Conservation (phyloP, 495 filamentous ascomycete species). For the Hyaloscypha bicolor region DNA sequence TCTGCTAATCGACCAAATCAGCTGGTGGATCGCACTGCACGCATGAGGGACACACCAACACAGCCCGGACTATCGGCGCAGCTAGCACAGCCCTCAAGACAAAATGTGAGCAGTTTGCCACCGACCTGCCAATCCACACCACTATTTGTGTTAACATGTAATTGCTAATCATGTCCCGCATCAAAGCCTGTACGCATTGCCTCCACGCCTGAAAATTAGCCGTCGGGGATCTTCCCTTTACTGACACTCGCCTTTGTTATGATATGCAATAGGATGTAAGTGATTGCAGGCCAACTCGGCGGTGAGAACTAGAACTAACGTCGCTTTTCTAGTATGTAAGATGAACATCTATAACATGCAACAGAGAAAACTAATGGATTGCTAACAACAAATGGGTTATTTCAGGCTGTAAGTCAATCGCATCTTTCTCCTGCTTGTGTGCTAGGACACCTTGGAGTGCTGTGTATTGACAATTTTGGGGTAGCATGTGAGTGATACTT, state of each 20-base stretch:
- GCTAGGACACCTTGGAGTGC: too few relatives aligned
- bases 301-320: too few relatives aligned
- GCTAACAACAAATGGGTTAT: too few relatives aligned
- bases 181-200: too few relatives aligned
- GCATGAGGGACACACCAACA: not conserved
- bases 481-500: slow-evolving; percentile 8
- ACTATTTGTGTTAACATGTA: not conserved
- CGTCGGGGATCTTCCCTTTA: too few relatives aligned
- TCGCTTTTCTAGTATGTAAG: too few relatives aligned
- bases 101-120: not conserved
- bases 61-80: not conserved
- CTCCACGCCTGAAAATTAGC: too few relatives aligned
- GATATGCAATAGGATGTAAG: too few relatives aligned
- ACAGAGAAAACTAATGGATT: too few relatives aligned
- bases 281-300: too few relatives aligned
- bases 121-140: not conserved
- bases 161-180: not conserved
- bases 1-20: not conserved
- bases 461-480: not conserved
- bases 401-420: not conserved
- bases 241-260: too few relatives aligned
- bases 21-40: not conserved
- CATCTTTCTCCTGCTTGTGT: not conserved
- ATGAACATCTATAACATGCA: too few relatives aligned
- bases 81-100: not conserved